phyloP scores from a whole-genome alignment of 2,329 filamentous ascomycete species.

The Alternaria burnsii region DNA sequence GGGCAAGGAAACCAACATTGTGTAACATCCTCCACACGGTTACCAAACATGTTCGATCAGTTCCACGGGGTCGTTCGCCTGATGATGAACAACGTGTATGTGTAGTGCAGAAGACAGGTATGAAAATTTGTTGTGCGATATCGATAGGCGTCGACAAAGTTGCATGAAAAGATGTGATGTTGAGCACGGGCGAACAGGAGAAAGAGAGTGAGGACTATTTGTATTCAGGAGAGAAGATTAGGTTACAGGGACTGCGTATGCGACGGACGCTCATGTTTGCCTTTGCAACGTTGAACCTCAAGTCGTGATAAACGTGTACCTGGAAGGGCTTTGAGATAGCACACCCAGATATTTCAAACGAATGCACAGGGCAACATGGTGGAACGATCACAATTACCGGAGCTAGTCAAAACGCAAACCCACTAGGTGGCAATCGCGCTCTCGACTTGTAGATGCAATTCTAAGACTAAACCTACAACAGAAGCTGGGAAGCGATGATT shows the following conservation, averaged over 20 bases:
- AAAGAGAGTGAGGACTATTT: neutral
- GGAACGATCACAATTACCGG: neutral
- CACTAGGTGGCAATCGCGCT: neutral
- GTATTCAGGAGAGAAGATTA: neutral
- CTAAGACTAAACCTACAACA: neutral
- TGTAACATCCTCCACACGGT: neutral
- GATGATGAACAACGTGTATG: too few relatives aligned
- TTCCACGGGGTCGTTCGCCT: neutral
- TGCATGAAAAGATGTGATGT: neutral
- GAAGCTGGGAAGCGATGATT: neutral
- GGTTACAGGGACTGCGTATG: neutral
- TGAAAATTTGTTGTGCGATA: neutral
- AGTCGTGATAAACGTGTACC: neutral
- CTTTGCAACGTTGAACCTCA: neutral
- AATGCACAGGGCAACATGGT: neutral
- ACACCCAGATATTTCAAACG: neutral
- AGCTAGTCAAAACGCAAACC: neutral
- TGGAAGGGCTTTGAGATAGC: neutral
- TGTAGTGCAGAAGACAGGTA: neutral
- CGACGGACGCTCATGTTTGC: neutral
- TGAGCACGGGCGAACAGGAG: neutral
- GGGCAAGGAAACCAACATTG: conserved; percentile 14
- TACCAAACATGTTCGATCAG: neutral
- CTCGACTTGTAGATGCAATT: neutral
- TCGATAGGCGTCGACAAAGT: neutral